These are phyloP conservation scores for Akanthomyces uredinophilus DNA, from an alignment of 2,329 filamentous ascomycete genomes.

Conservation along the genomic window DNA sequence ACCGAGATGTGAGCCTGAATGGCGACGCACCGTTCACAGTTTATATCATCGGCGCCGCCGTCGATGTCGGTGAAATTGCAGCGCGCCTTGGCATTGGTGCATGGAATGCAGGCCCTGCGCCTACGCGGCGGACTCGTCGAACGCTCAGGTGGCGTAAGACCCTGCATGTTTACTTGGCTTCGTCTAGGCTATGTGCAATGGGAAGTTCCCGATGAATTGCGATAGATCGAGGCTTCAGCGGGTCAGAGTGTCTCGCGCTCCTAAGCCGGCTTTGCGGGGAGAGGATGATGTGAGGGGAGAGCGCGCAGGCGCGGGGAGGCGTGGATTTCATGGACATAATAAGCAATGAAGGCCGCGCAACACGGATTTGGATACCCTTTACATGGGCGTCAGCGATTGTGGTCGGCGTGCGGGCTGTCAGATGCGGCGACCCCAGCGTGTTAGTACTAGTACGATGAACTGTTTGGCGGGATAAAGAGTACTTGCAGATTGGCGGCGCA, in stretches of 20 bases:
- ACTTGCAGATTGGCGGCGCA: neutral
- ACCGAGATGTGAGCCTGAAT: neutral
- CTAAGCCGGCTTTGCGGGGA: constrained; percentile 6
- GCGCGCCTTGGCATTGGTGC: constrained; percentile 25
- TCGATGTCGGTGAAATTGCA: constrained; percentile 24
- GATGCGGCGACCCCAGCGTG: constrained; percentile 4
- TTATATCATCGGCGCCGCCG: constrained; percentile 18
- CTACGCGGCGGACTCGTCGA: constrained; percentile 25
- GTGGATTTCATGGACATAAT: constrained; percentile 6
- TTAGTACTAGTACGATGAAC: neutral
- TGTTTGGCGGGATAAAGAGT: neutral
- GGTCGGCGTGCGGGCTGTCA: neutral
- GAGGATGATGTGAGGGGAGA: neutral
- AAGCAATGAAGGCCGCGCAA: constrained; percentile 2
- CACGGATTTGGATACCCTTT: constrained; percentile 2
- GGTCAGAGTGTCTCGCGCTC: constrained; percentile 1
- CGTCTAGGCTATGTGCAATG: constrained; percentile 1
- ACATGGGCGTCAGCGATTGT: neutral
- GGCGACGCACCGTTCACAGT: constrained; percentile 25
- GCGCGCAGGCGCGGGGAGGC: neutral
- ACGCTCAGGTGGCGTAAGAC: constrained; percentile 13
- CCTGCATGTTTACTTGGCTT: constrained; percentile 19
- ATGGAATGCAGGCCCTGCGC: constrained; percentile 27
- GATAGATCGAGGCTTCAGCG: constrained; percentile 11
- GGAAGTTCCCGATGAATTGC: neutral